phyloP scores from a whole-genome alignment of 805 yeast species.

The Blastobotrys robertii region DNA sequence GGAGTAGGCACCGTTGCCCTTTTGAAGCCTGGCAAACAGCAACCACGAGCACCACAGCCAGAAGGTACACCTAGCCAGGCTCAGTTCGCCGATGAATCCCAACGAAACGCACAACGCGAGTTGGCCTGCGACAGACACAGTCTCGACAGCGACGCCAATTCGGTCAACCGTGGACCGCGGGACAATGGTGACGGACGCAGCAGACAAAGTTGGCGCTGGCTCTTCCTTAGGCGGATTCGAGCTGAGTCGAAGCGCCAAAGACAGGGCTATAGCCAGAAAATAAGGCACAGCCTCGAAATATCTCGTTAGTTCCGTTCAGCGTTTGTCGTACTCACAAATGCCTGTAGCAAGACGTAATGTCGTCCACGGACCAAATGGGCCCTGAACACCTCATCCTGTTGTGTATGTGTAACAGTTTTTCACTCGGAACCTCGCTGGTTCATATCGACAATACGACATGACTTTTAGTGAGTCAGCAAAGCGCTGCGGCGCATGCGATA shows the following conservation, averaged over 20 bases:
- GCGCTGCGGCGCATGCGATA: too few relatives aligned
- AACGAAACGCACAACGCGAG: slow-evolving; percentile 14
- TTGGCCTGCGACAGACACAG: slow-evolving; percentile 15
- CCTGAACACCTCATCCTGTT: slow-evolving; percentile 7
- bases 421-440: too few relatives aligned
- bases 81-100: slow-evolving; percentile 4
- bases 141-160: slow-evolving; percentile 19
- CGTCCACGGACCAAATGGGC: slow-evolving; percentile 48
- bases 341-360: slow-evolving; percentile 45
- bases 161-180: slow-evolving; percentile 20
- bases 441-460: too few relatives aligned
- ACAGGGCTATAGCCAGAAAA: too few relatives aligned
- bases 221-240: too few relatives aligned
- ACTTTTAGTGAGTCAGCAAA: too few relatives aligned
- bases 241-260: too few relatives aligned
- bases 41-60: slow-evolving; percentile 20
- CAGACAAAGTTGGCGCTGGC: too few relatives aligned
- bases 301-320: too few relatives aligned
- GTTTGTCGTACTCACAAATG: slow-evolving; percentile 27
- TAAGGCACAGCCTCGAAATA: too few relatives aligned
- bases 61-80: slow-evolving; percentile 5
- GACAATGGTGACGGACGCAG: slow-evolving; percentile 15
- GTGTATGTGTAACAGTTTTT: too few relatives aligned
- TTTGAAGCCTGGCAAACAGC: slow-evolving; percentile 14
- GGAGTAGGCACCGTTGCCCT: not conserved